These are phyloP conservation scores for Conidiobolus coronatus DNA, from an alignment of 371 early-diverging fungal genomes.

Conservation along the genomic window DNA sequence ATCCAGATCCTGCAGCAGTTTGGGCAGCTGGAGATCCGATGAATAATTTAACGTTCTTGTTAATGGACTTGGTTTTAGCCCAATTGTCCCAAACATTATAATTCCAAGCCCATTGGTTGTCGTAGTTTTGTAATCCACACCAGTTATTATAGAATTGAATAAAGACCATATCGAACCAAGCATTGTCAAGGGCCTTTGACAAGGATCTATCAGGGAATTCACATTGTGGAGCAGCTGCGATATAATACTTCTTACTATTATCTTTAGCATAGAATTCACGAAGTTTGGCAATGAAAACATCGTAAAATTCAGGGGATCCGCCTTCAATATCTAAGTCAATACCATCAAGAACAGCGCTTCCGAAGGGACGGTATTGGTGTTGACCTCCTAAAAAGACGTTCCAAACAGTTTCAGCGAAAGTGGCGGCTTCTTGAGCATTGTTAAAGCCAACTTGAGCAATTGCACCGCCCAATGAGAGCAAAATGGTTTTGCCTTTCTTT, in stretches of 20 bases:
- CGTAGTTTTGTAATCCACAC: conserved; percentile 18
- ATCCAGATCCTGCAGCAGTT: conserved; percentile 27
- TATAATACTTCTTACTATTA: conserved; percentile 18
- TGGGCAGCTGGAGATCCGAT: conserved; percentile 36
- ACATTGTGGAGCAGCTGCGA: conserved; percentile 51
- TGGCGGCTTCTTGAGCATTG: conserved; percentile 16
- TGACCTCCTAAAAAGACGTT: conserved; percentile 27
- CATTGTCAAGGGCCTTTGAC: conserved; percentile 6
- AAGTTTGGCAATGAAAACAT: conserved; percentile 18
- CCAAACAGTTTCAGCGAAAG: conserved; percentile 36
- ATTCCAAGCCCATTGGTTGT: conserved; percentile 17
- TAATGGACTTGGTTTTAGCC: conserved; percentile 22
- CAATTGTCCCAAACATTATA: conserved; percentile 32
- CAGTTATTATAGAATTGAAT: conserved; percentile 58
- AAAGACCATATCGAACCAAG: conserved; percentile 18
- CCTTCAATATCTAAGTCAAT: conserved; percentile 51
- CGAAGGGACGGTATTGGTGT: conserved; percentile 29
- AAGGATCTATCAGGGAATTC: conserved; percentile 25
- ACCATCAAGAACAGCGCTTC: conserved; percentile 29
- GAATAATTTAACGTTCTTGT: conserved; percentile 28
- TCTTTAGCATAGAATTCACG: conserved; percentile 12
- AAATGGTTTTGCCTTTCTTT: conserved; percentile 25
- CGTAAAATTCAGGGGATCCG: conserved; percentile 21
- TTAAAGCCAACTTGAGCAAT: conserved; percentile 29
- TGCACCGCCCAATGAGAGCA: conserved; percentile 46